Conservation (phyloP, 768 basidiomycete genomes). For the Pluteus cervinus region DNA sequence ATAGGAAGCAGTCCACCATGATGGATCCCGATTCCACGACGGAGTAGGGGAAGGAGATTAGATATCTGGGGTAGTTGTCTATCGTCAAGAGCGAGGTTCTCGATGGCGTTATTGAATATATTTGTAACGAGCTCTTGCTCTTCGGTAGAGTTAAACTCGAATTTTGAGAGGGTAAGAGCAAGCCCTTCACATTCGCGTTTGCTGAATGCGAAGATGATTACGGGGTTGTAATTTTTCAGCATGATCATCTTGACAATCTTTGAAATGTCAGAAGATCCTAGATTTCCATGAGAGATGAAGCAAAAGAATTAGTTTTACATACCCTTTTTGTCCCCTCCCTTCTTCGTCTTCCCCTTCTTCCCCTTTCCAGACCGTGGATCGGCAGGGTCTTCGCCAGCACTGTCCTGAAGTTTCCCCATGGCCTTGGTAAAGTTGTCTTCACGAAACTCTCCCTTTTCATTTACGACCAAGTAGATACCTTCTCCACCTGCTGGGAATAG, state of each 20-base stretch:
- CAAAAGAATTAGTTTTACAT: constrained; percentile 7
- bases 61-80: constrained; percentile 88
- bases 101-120: constrained; percentile 94
- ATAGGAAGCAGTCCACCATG: constrained; percentile 97
- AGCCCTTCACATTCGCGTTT: constrained; percentile 96
- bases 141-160: constrained; percentile 90
- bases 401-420: constrained; percentile 89
- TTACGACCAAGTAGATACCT: constrained; percentile 97
- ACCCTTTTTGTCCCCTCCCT: constrained; percentile 93
- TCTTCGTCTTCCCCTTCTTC: constrained; percentile 86
- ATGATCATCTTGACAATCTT: constrained; percentile 99
- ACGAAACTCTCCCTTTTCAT: constrained; percentile 94
- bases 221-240: constrained; percentile 95
- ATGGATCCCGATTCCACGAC: constrained; percentile 96
- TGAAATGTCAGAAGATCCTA: constrained; percentile 89
- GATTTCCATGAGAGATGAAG: background rate
- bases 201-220: constrained; percentile 97
- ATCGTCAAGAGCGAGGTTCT: constrained; percentile 82
- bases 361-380: constrained; percentile 82
- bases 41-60: constrained; percentile 86
- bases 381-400: constrained; percentile 85
- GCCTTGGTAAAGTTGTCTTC: constrained; percentile 98
- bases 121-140: constrained; percentile 82
- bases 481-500: constrained; percentile 96
- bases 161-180: constrained; percentile 88